A percentile compares a stretch with the other conserved stretches of the same genome.
phyloP scores from a whole-genome alignment of 2,329 filamentous ascomycete genomes.

The Teratosphaeria destructans region DNA sequence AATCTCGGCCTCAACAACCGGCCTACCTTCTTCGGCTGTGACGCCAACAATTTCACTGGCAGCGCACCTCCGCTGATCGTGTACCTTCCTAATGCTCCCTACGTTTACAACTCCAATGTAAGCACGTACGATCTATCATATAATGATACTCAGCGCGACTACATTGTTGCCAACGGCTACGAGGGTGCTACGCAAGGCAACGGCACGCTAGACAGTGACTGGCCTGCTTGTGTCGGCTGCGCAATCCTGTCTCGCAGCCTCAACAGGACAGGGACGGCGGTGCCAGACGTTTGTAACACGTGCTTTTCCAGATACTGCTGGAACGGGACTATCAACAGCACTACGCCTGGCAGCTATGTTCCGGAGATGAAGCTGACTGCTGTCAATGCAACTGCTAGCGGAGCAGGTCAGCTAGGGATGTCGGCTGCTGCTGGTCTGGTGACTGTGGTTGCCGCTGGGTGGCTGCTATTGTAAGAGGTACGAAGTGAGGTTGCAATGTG shows the following conservation, averaged over 20 bases:
- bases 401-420: background rate
- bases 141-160: constrained; percentile 56
- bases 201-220: constrained; percentile 59
- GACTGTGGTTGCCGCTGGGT: background rate
- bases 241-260: constrained; percentile 72
- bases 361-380: constrained; percentile 17
- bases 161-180: constrained; percentile 78
- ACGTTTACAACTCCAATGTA: constrained; percentile 64
- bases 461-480: background rate
- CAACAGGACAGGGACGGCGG: constrained; percentile 54
- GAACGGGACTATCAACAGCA: constrained; percentile 57
- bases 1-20: constrained; percentile 63
- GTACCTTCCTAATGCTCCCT: constrained; percentile 64
- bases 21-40: constrained; percentile 68
- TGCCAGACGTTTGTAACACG: constrained; percentile 60
- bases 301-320: constrained; percentile 88
- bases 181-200: constrained; percentile 77
- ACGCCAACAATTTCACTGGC: constrained; percentile 52
- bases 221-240: constrained; percentile 79
- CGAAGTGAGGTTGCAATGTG: background rate
- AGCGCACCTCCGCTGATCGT: constrained; percentile 58
- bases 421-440: background rate
- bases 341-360: constrained; percentile 13
- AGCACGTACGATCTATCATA: constrained; percentile 65
- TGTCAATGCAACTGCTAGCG: constrained; percentile 1